A percentile compares a stretch with the other conserved stretches of the same genome.
Evolutionary conservation across 805 yeast species (phyloP).

Genomic region (Suhomyces pyralidae): DNA sequence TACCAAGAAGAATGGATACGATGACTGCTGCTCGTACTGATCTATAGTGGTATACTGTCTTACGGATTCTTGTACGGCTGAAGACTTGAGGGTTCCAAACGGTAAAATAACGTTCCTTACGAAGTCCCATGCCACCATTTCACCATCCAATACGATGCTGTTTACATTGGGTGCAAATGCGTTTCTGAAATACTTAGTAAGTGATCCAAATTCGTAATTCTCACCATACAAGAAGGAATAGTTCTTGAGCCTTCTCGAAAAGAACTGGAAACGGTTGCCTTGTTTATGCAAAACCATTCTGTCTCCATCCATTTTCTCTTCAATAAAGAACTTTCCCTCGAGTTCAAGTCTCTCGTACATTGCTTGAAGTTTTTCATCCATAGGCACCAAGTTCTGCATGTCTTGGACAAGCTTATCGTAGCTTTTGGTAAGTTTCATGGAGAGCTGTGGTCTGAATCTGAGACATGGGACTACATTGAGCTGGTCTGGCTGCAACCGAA

Average conservation of each 20-base stretch:
- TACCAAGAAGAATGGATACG: conserved; percentile 56
- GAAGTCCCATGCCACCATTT: conserved; percentile 86
- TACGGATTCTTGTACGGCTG: conserved; percentile 56
- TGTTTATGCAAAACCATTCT: conserved; percentile 73
- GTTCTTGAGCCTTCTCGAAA: conserved; percentile 68
- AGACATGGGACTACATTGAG: conserved; percentile 42
- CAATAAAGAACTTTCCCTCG: conserved; percentile 55
- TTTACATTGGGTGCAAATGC: conserved; percentile 39
- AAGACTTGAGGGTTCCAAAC: conserved; percentile 73
- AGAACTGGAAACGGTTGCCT: conserved; percentile 50
- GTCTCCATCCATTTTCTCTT: conserved; percentile 94
- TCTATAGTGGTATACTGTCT: conserved; percentile 37
- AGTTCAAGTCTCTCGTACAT: conserved; percentile 14
- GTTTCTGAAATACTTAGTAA: conserved; percentile 49
- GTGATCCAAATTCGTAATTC: conserved; percentile 45
- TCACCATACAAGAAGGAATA: conserved; percentile 69
- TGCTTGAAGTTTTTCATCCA: conserved; percentile 16
- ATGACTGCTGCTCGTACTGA: conserved; percentile 29
- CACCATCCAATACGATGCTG: conserved; percentile 72
- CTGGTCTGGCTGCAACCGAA: conserved; percentile 40
- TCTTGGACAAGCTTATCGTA: conserved; percentile 50
- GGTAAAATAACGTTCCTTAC: conserved; percentile 57
- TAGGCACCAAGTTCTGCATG: conserved; percentile 34
- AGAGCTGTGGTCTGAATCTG: conserved; percentile 76
- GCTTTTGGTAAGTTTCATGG: conserved; percentile 51